Conservation (phyloP, 495 filamentous ascomycete species). For the Pseudoneurospora amorphoporcata region DNA sequence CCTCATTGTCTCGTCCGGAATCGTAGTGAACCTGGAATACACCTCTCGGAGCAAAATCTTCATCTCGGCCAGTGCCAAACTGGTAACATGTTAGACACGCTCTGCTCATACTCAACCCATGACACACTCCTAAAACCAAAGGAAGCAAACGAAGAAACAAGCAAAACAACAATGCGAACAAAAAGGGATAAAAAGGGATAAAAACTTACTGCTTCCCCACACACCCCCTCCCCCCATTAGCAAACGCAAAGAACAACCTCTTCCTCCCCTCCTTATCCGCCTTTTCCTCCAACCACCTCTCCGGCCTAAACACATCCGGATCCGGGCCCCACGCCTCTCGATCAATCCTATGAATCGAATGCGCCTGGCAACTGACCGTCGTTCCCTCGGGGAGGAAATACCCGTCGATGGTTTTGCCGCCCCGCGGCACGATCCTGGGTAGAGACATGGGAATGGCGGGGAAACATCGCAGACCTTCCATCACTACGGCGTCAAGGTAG, state of each 20-base stretch:
- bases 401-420: constrained; percentile 39
- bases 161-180: neutral
- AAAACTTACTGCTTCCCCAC: constrained; percentile 44
- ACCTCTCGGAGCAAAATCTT: constrained; percentile 48
- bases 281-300: constrained; percentile 50
- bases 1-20: constrained; percentile 41
- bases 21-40: constrained; percentile 46
- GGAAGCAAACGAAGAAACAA: neutral
- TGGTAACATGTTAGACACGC: constrained; percentile 18
- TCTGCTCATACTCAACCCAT: neutral
- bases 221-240: constrained; percentile 45
- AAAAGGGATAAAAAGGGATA: neutral
- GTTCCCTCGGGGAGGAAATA: constrained; percentile 37
- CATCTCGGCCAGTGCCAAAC: constrained; percentile 58
- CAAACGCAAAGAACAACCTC: constrained; percentile 40
- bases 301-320: constrained; percentile 46
- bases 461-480: constrained; percentile 48
- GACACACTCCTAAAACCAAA: neutral
- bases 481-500: constrained; percentile 52
- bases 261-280: constrained; percentile 31
- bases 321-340: constrained; percentile 40
- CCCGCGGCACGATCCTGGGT: constrained; percentile 47
- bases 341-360: constrained; percentile 43
- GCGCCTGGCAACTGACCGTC: constrained; percentile 45
- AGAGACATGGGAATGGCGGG: constrained; percentile 59